A percentile compares a stretch with the other conserved stretches of the same genome.
Evolutionary conservation across 371 early-diverging fungal genomes (phyloP).

Genomic region (Circinella minor): DNA sequence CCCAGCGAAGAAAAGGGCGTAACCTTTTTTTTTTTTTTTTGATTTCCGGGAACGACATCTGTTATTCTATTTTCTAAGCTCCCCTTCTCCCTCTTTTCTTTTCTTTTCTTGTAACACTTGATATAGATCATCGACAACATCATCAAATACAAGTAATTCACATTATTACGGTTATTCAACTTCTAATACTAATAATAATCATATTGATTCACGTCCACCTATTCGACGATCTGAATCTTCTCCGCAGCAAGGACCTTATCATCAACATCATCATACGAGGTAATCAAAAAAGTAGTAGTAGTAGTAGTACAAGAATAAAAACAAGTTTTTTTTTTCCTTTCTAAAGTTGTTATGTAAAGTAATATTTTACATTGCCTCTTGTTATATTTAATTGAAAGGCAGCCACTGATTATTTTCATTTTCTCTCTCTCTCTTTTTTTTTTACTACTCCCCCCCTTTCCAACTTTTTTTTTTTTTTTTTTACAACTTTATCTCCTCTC

Average conservation of each 20-base stretch:
- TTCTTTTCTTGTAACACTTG: conserved; percentile 4
- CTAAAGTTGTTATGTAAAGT: too few species aligned
- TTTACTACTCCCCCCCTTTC: neutral
- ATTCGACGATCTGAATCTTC: conserved; percentile 23
- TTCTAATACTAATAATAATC: neutral
- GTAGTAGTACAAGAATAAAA: neutral
- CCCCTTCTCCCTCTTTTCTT: conserved; percentile 3
- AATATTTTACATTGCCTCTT: too few species aligned
- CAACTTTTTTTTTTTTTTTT: neutral
- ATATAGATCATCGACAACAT: too few species aligned
- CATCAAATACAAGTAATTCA: neutral
- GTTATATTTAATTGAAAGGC: too few species aligned
- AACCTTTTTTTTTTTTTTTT: neutral
- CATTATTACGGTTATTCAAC: conserved; percentile 14
- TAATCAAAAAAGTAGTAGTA: neutral
- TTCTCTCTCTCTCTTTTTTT: too few species aligned
- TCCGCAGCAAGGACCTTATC: conserved; percentile 11
- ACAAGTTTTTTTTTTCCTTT: neutral
- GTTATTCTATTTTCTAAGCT: neutral
- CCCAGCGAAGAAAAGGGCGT: conserved; percentile 7
- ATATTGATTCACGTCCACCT: conserved; percentile 2
- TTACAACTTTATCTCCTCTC: neutral
- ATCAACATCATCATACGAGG: conserved; percentile 5
- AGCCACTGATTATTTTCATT: too few species aligned
- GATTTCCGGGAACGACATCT: neutral